Base-by-base conservation (phyloP, 352 stramenopile species). In the Phytopythium delawarense region DNA sequence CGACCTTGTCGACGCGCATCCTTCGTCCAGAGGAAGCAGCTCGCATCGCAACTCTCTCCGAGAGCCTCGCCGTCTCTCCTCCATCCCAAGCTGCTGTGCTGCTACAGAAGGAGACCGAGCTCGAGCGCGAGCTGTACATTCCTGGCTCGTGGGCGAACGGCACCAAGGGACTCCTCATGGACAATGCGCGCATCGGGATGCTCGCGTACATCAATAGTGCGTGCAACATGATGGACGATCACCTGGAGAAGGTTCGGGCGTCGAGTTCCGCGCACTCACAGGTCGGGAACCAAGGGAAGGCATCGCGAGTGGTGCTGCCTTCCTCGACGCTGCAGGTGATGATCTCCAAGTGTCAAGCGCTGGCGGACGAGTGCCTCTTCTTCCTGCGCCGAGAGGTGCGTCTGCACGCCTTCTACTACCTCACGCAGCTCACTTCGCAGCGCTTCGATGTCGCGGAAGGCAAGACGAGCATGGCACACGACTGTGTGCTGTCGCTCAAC, bases 161-260 rank as follows among this genome's bases (percentile, higher is more conserved):
- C 25, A 63, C 69, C 9, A 79, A 76, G 45, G 76, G 80, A 2
- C 61, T 91, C 7, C 64, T 91, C 18, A 87, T 88, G 78, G 81
- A 93, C 61, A 90, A 86, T 44, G 84, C 84, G 16, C 78, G 79
- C 4, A 77, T 93, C 45, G 80, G 74, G 12, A 91, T 93, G 79
- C 78, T 93, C 21, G 81, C 70, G 13, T 93, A 93, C 64, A 75
- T 85, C n/a, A 90, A 91, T 57, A 87, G 76, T 57, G 81, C 78
- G 1, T 90, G 81, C 40, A 78, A 90, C 55, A 79, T 87, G 51
- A 87, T 91, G n/a, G 78, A 74, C 4, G 51, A 78, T 32, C 85
- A 88, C 42, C 61, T 91, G 8, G 52, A 71, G 63, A 53, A 70
- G 42, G 57, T 79, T 18, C 65, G 63, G 6, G 44, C 42, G 6